Evolutionary conservation across 169 alveolate genomes (phyloP), one percentile per base, ranked within the genome.

Genomic region (Plasmodium blacklocki): DNA sequence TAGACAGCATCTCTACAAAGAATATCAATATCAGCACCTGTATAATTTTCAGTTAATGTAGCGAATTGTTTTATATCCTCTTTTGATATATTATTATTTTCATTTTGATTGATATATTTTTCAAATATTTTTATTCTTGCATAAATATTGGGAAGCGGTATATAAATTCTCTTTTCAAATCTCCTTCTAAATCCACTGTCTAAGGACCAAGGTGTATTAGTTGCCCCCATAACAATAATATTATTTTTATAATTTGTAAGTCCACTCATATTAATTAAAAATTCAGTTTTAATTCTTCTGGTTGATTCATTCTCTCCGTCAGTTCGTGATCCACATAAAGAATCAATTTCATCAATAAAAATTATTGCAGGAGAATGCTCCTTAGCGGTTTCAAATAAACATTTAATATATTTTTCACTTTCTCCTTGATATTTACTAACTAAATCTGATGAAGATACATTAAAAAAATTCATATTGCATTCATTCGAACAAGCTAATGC

Each of bases 401-500:
- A 96, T 73, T 96, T 93, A 19, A 96, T 97, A 43, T 96, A 96
- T 95, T 97, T 98, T 95, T 99, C 99, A 75, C 99, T 96, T 78
- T 99, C 99, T 21, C 99, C 99, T 94, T 97, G 98, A 98, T 98
- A 99, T 94, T 98, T 98, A 88, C 99, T 97, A 52, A 98, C 98
- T 32, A 99, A 94, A 94, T 98, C 99, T 5, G 99, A 97, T 12
- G 99, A 97, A 5, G 99, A 97, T 21, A 98, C 98, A 91, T 73
- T 93, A 88, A 98, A 95, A 95, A 97, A 98, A n/a, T 98, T 97
- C 50, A 98, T 98, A 63, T 95, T 97, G 63, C 97, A 98, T 95
- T 99, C 99, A 18, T 99, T 98, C 5, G 99, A 99, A 78, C 99
- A 98, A 18, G 99, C 99, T 93, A 98, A 98, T 3, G 99, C 99